These are phyloP conservation scores for Nitzschia inconspicua DNA, from an alignment of 108 stramenopile species.

Conservation along the genomic window DNA sequence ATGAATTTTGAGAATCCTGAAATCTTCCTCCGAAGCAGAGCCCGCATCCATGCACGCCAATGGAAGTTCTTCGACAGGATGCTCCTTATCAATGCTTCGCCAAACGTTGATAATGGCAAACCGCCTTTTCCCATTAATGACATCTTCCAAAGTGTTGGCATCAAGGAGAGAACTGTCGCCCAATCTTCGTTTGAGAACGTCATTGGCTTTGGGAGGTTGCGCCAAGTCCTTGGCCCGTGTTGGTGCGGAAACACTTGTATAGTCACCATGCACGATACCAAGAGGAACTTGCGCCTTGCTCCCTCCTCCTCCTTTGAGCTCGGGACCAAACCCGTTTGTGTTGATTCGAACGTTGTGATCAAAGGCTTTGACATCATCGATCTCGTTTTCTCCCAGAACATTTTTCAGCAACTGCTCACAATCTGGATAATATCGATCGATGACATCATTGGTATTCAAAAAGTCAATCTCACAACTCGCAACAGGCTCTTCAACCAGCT, in stretches of 20 bases:
- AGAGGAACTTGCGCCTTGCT: conserved; percentile 40
- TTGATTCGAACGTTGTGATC: conserved; percentile 60
- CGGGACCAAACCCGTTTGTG: neutral
- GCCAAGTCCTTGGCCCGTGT: conserved; percentile 39
- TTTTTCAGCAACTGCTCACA: conserved; percentile 38
- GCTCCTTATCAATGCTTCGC: conserved; percentile 41
- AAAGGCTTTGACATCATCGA: conserved; percentile 34
- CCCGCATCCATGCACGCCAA: conserved; percentile 57
- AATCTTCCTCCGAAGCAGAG: conserved; percentile 17
- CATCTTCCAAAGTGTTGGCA: conserved; percentile 32
- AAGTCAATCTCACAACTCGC: conserved; percentile 35
- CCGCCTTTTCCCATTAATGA: conserved; percentile 39
- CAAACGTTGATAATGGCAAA: conserved; percentile 64
- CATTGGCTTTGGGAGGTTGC: conserved; percentile 47
- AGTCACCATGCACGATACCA: conserved; percentile 59
- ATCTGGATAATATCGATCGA: conserved; percentile 46
- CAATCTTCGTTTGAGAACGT: conserved; percentile 35
- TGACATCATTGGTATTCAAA: conserved; percentile 36
- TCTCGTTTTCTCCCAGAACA: neutral
- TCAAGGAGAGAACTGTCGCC: conserved; percentile 38
- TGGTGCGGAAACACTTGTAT: conserved; percentile 51
- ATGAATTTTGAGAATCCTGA: conserved; percentile 50
- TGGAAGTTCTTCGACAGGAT: conserved; percentile 41
- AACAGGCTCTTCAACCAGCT: conserved; percentile 11
- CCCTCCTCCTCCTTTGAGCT: conserved; percentile 15